Conservation (phyloP, 139 green algal species). For the Chara braunii region DNA sequence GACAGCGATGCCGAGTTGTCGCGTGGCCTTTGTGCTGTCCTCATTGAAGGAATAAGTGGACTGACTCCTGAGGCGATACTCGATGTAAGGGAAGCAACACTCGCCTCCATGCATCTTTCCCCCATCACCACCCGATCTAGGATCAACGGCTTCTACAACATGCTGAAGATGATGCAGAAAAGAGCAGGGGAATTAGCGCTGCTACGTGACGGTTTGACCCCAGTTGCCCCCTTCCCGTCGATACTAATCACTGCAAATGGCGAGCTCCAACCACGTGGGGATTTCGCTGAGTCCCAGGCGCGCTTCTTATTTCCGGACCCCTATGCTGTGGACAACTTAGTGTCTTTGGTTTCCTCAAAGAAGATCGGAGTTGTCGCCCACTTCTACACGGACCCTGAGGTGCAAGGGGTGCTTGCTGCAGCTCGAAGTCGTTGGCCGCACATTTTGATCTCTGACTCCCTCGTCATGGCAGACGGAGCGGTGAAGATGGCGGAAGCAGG, state of each 20-base stretch:
- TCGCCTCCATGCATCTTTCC: no score
- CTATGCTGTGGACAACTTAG: constrained; percentile 48
- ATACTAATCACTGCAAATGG: constrained; percentile 59
- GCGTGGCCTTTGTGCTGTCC: constrained; percentile 59
- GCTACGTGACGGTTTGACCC: not conserved
- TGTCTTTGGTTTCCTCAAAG: constrained; percentile 61
- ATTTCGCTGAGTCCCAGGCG: constrained; percentile 72
- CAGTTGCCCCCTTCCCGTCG: constrained; percentile 67
- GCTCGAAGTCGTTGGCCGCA: constrained; percentile 76
- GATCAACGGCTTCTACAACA: constrained; percentile 69
- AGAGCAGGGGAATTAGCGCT: no score
- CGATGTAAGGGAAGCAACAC: not conserved
- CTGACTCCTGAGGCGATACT: not conserved
- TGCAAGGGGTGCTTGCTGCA: constrained; percentile 84
- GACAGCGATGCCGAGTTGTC: constrained; percentile 72
- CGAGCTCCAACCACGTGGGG: constrained; percentile 53
- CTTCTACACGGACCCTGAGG: constrained; percentile 99
- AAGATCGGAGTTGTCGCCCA: constrained; percentile 95
- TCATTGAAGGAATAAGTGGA: constrained; percentile 43
- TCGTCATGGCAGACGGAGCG: constrained; percentile 66
- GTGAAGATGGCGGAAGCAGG: constrained; percentile 62
- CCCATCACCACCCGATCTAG: no score
- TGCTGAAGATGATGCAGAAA: constrained; percentile 83
- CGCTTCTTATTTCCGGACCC: constrained; percentile 61
- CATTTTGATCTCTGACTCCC: constrained; percentile 87